phyloP scores from a whole-genome alignment of 2,329 filamentous ascomycete species.

The Fusarium devonianum region DNA sequence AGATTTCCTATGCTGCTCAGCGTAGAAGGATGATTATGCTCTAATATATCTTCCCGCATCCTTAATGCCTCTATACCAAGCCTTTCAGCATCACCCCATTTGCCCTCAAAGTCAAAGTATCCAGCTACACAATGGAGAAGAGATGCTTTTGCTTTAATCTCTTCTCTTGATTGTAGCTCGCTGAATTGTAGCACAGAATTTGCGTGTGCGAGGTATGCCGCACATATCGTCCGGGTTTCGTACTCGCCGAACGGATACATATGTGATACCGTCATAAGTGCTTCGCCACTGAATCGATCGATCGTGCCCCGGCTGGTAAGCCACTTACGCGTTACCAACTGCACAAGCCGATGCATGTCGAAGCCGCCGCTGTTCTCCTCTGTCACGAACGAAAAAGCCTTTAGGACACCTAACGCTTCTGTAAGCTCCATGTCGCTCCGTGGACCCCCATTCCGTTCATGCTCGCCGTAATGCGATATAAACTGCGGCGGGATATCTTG shows the following conservation, averaged over 20 bases:
- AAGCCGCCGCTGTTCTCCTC: not conserved
- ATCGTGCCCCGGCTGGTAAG: not conserved
- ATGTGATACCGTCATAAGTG: too few species aligned
- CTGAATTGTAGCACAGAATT: too few species aligned
- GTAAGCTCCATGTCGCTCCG: slow-evolving; percentile 1
- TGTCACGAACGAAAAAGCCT: slow-evolving; percentile 37
- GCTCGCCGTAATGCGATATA: too few species aligned
- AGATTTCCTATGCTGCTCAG: too few species aligned
- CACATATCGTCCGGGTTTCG: too few species aligned
- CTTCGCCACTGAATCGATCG: slow-evolving; percentile 2
- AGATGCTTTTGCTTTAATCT: not conserved
- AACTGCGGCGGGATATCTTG: too few species aligned
- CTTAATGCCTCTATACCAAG: too few species aligned
- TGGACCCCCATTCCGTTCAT: slow-evolving; percentile 18
- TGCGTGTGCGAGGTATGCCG: too few species aligned
- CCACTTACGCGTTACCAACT: slow-evolving; percentile 13
- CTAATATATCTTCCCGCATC: too few species aligned
- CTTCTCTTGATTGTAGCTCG: slow-evolving; percentile 11
- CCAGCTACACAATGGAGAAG: not conserved
- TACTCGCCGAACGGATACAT: too few species aligned
- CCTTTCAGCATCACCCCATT: not conserved
- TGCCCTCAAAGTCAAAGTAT: not conserved
- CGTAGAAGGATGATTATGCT: too few species aligned
- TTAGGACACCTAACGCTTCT: slow-evolving; percentile 38
- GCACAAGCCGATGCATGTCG: slow-evolving; percentile 25